These are phyloP conservation scores for Chrysoporthe puriensis DNA, from an alignment of 2,329 filamentous ascomycete species.

Conservation along the genomic window DNA sequence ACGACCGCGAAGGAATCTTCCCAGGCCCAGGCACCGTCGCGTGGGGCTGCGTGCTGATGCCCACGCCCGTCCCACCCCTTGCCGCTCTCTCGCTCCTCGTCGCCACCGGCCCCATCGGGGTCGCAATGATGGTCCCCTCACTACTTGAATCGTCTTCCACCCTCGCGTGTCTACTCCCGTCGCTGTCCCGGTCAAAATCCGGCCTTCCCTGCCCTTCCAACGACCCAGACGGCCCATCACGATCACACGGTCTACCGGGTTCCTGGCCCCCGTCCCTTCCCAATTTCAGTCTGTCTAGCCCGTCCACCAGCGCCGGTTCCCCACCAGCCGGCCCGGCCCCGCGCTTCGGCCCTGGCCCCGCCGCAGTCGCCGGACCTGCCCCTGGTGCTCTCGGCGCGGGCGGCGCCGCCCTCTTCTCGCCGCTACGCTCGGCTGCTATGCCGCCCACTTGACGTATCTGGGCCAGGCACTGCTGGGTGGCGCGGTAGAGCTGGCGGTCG, in stretches of 20 bases:
- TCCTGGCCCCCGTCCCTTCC: not conserved
- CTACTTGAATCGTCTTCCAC: not conserved
- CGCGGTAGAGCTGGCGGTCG: constrained; percentile 22
- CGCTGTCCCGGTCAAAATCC: not conserved
- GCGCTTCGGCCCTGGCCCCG: not conserved
- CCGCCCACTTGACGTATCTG: not conserved
- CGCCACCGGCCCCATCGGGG: not conserved
- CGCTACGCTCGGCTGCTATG: too few relatives aligned
- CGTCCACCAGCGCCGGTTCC: not conserved
- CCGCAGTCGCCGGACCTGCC: not conserved
- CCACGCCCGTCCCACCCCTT: too few relatives aligned
- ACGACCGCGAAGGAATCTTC: not conserved
- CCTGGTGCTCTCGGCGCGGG: not conserved
- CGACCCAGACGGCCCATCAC: not conserved
- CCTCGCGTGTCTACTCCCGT: too few relatives aligned
- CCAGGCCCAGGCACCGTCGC: not conserved
- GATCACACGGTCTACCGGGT: not conserved
- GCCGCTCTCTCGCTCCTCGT: not conserved
- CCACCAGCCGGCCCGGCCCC: not conserved
- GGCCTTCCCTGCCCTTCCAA: not conserved
- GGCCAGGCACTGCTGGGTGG: constrained; percentile 17
- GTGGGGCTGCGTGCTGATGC: not conserved
- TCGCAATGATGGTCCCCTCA: not conserved
- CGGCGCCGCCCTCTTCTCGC: not conserved
- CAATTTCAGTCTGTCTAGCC: not conserved